Evolutionary conservation across 2,329 filamentous ascomycete genomes (phyloP), one percentile per base, ranked within the genome.

Genomic region (Chrysosporium keratinophilum): DNA sequence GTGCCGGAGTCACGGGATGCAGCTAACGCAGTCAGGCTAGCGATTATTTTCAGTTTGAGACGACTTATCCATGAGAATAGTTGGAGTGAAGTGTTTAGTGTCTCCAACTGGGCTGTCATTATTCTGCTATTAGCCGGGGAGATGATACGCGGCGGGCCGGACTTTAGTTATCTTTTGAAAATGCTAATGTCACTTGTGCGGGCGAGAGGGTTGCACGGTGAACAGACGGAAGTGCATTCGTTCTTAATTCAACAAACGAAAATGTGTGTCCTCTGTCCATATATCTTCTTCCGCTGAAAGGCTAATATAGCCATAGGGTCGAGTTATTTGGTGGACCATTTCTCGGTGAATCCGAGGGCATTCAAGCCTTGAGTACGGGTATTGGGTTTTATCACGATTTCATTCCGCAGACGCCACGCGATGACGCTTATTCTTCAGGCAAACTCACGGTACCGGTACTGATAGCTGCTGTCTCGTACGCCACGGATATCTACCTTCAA

Each of bases 331-430:
- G 45, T 7, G 31, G 45, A 3, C 45, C 45, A 23, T 48, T 48
- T 23, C 45, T 48, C 45, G 45, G 45, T 14, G 45, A 48, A 48
- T 39, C 31, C 15, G 45, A 48, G 37, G 45, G 45, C 5, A 48
- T 48, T n/a, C 45, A 48, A 28, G 45, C 45, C 5, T 17, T 48
- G 9, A 39, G 33, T 31, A 19, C 5, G 15, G 45, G 45, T 1
- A 17, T 23, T 2, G 15, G 14, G 6, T 37, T 39, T 33, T 48
- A 48, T n/a, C 11, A 2, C 33, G 45, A 37, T 15, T 37, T 48
- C 12, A 39, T 48, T 11, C 37, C 45, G 9, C 11, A 39, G 10
- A 39, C 45, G 12, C 31, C 19, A 17, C 9, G 45, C 33, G 10
- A 48, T n/a, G 3, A 48, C n/a, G 14, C 15, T 5, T 15, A 23